Conservation (phyloP, 176 grass and related monocot species). For the Phoenix dactylifera region DNA sequence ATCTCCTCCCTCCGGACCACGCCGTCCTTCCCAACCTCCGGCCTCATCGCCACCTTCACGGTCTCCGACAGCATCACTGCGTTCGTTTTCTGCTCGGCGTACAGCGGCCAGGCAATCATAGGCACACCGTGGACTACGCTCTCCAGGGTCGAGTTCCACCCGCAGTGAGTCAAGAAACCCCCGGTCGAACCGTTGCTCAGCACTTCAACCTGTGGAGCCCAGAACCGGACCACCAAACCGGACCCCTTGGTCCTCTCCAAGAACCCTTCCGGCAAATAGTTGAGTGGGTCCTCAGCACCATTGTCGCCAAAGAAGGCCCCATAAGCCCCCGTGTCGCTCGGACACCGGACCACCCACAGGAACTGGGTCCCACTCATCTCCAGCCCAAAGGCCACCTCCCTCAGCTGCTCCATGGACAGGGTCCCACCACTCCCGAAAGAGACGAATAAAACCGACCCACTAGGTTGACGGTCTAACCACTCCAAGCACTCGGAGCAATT, state of each 20-base stretch:
- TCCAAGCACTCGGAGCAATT: slow-evolving; percentile 20
- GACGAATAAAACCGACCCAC: slow-evolving; percentile 57
- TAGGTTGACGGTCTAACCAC: slow-evolving; percentile 69
- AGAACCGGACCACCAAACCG: slow-evolving; percentile 39
- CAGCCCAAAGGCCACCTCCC: slow-evolving; percentile 46
- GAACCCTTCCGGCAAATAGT: slow-evolving; percentile 41
- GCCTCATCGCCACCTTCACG: slow-evolving; percentile 24
- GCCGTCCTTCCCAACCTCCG: not conserved
- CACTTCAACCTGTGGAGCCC: slow-evolving; percentile 65
- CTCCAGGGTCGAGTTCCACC: slow-evolving; percentile 78
- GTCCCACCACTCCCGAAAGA: slow-evolving; percentile 59
- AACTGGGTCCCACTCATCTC: slow-evolving; percentile 58
- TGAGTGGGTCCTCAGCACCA: slow-evolving; percentile 21
- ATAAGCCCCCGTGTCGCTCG: slow-evolving; percentile 19
- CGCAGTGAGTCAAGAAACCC: slow-evolving; percentile 66
- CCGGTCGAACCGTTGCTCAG: slow-evolving; percentile 32
- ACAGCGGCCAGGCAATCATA: slow-evolving; percentile 53
- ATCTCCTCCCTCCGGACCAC: slow-evolving; percentile 33
- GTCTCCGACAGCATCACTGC: slow-evolving; percentile 24
- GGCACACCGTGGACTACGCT: slow-evolving; percentile 35
- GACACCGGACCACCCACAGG: slow-evolving; percentile 45
- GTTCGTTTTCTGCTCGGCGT: slow-evolving; percentile 55
- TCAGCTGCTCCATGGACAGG: slow-evolving; percentile 28
- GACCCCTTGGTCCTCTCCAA: slow-evolving; percentile 15
- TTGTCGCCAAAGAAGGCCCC: slow-evolving; percentile 15